phyloP scores from a whole-genome alignment of 345 rosid species.

The Draba incana region DNA sequence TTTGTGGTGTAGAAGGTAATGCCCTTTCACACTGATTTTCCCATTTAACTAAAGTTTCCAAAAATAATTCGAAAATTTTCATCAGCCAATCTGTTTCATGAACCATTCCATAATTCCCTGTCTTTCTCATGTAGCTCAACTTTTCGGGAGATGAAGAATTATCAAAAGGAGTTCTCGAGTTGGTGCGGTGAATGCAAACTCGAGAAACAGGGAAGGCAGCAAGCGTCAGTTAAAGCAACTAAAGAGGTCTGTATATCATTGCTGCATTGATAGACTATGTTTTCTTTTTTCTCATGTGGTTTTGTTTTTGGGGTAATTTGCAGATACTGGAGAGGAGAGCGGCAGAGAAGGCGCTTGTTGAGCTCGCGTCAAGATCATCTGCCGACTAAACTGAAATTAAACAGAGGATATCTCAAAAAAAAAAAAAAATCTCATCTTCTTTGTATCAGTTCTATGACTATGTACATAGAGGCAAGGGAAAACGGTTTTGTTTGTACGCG shows the following conservation, averaged over 20 bases:
- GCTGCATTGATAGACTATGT: constrained; percentile 10
- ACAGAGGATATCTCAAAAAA: neutral
- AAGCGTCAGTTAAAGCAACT: constrained; percentile 51
- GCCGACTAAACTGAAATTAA: constrained; percentile 28
- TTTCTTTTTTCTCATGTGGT: constrained; percentile 2
- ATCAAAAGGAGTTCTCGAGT: constrained; percentile 76
- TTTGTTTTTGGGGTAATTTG: constrained; percentile 12
- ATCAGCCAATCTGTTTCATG: constrained; percentile 8
- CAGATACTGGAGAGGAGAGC: constrained; percentile 33
- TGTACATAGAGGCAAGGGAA: constrained; percentile 33
- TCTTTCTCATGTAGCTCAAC: constrained; percentile 55
- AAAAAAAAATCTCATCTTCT: neutral
- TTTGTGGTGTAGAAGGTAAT: constrained; percentile 95
- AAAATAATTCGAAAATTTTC: neutral
- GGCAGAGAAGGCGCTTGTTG: constrained; percentile 37
- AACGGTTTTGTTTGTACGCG: constrained; percentile 28
- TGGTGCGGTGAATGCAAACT: constrained; percentile 88
- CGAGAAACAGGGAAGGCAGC: constrained; percentile 65
- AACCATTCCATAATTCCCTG: constrained; percentile 1
- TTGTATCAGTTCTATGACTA: constrained; percentile 18
- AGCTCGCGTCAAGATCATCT: constrained; percentile 33
- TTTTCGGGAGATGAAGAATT: constrained; percentile 83
- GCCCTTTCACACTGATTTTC: neutral
- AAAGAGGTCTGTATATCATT: constrained; percentile 30
- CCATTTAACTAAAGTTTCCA: neutral